phyloP scores from a whole-genome alignment of 805 yeast species.

The Wickerhamomyces bisporus region DNA sequence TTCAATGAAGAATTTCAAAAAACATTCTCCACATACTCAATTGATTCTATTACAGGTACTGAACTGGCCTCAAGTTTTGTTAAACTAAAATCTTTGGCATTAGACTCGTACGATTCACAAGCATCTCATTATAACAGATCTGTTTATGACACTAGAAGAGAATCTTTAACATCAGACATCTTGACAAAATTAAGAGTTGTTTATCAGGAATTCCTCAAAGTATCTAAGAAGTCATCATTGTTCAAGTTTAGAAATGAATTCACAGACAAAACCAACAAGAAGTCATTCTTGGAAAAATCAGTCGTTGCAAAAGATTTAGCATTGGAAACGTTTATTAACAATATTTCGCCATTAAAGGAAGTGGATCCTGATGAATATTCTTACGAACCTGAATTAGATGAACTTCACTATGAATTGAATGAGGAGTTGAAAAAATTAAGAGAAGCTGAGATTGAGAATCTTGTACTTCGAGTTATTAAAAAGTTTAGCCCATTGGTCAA shows the following conservation, averaged over 20 bases:
- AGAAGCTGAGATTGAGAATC: slow-evolving; percentile 21
- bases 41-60: slow-evolving; percentile 14
- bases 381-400: slow-evolving; percentile 29
- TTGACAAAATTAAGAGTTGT: slow-evolving; percentile 41
- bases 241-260: slow-evolving; percentile 25
- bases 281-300: slow-evolving; percentile 29
- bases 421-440: slow-evolving; percentile 19
- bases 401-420: slow-evolving; percentile 25
- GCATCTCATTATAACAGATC: slow-evolving; percentile 71
- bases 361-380: slow-evolving; percentile 21
- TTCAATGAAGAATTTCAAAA: slow-evolving; percentile 12
- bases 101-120: slow-evolving; percentile 54
- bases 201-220: slow-evolving; percentile 36
- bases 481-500: slow-evolving; percentile 42
- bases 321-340: slow-evolving; percentile 11
- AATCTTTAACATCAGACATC: slow-evolving; percentile 42
- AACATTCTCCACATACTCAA: slow-evolving; percentile 5
- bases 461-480: slow-evolving; percentile 42
- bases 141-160: slow-evolving; percentile 64
- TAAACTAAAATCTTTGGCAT: slow-evolving; percentile 38
- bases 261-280: slow-evolving; percentile 23
- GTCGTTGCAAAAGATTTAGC: slow-evolving; percentile 25
- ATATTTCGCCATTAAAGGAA: slow-evolving; percentile 13
- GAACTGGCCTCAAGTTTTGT: slow-evolving; percentile 39
- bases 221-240: slow-evolving; percentile 31